Percentiles rank a stretch among this genome's conserved stretches.
These are phyloP conservation scores for Talaromyces rugulosus DNA, from an alignment of 2,329 filamentous ascomycete genomes.

Conservation along the genomic window DNA sequence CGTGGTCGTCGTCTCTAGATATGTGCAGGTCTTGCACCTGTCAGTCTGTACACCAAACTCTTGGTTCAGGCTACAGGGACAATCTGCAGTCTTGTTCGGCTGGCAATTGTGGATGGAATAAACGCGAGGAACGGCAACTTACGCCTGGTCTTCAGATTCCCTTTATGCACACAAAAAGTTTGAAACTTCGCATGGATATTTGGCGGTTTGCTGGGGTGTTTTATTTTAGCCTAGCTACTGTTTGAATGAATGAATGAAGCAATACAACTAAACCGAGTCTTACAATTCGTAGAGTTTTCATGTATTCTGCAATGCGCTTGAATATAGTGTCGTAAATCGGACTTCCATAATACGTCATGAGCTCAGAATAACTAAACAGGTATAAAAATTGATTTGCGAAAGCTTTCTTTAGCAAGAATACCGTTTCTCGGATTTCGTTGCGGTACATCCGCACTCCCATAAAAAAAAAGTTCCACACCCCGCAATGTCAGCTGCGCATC, in stretches of 20 bases:
- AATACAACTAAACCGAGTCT: neutral
- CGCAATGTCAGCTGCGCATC: neutral
- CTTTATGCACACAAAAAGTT: slow-evolving; percentile 25
- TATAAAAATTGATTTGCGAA: neutral
- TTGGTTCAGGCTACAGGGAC: slow-evolving; percentile 24
- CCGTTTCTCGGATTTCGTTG: neutral
- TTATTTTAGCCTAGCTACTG: slow-evolving; percentile 1
- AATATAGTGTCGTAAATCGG: neutral
- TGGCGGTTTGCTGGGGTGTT: slow-evolving; percentile 11
- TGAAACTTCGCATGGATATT: neutral
- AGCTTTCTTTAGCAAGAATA: neutral
- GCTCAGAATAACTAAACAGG: neutral
- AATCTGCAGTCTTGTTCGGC: slow-evolving; percentile 24
- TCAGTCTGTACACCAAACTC: slow-evolving; percentile 6
- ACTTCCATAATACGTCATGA: neutral
- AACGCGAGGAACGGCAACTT: slow-evolving; percentile 51
- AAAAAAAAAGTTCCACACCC: neutral
- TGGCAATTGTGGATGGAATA: slow-evolving; percentile 45
- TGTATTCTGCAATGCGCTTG: neutral
- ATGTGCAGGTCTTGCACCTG: slow-evolving; percentile 29
- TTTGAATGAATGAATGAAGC: slow-evolving; percentile 8
- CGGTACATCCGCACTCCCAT: neutral
- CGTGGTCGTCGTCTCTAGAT: slow-evolving; percentile 99
- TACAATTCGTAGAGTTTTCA: neutral
- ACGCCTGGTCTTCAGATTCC: slow-evolving; percentile 49